Evolutionary conservation across 768 basidiomycete genomes (phyloP), one percentile per base, ranked within the genome.

Genomic region (Kwoniella newhampshirensis): DNA sequence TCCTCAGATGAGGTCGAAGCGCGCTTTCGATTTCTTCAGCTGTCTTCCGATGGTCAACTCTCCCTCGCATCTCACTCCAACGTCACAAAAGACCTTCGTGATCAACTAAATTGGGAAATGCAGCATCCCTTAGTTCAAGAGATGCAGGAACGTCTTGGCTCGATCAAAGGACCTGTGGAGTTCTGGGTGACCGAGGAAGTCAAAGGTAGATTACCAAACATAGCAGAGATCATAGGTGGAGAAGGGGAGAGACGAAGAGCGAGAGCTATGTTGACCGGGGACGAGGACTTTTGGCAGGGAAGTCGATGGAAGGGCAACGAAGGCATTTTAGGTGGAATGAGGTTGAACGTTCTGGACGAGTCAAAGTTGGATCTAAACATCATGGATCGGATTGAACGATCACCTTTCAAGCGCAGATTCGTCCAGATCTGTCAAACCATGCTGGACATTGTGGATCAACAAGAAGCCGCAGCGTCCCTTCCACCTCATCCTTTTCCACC

Each of bases 111-210:
- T 36, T 87, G 87, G 72, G 91, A 94, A 71, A 87, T 87, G 83
- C 73, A 78, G 7, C 82, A 78, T 50, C 81, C 81, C 0, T 66
- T 88, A 28, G 75, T 91, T 2, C 79, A 86, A 51, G 87, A 87
- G 57, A 80, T 90, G 40, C 77, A 77, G 44, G 81, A 83, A 23
- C 81, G 81, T 5, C 47, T 75, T 1, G 12, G 49, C 12, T 11
- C 44, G 23, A 17, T 43, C 8, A 17, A 21, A 9, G 21, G 20
- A 13, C 12, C 21, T 12, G 78, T 87, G 6, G 80, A 82, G 43
- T 90, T 91, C 59, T 94, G 88, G 87, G 86, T 87, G 4, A 92
- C 89, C 0, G 71, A 75, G 0, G 90, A 91, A 70, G 89, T 89
- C 0, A 82, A 83, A 40, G 81, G 83, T 46, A 82, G 89, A 4